Evolutionary conservation across 2,329 filamentous ascomycete species (phyloP).

Genomic region (Talaromyces amestolkiae): DNA sequence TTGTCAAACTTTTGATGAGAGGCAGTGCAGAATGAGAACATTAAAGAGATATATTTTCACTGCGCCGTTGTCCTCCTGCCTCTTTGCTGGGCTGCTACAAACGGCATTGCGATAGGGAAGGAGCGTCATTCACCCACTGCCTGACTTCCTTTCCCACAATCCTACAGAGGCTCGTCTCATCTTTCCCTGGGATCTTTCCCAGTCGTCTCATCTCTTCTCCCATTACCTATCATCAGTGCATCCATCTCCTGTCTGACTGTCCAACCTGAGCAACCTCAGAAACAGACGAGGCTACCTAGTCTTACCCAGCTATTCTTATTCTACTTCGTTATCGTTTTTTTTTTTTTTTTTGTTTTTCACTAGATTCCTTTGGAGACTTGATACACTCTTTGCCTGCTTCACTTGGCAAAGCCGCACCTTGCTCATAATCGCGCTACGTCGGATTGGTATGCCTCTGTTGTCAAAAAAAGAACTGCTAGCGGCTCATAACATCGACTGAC

Average conservation of each 20-base stretch:
- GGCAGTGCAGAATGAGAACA: neutral
- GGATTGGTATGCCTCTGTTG: neutral
- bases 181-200: neutral
- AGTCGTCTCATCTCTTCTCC: neutral
- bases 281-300: conserved; percentile 5
- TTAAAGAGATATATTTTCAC: neutral
- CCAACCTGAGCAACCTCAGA: neutral
- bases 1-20: neutral
- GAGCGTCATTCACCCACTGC: neutral
- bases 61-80: neutral
- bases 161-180: neutral
- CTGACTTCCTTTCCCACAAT: neutral
- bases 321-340: neutral
- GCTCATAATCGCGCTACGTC: neutral
- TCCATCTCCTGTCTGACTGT: neutral
- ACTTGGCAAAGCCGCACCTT: neutral
- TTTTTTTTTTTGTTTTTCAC: neutral
- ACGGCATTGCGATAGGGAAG: neutral
- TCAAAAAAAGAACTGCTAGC: neutral
- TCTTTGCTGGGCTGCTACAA: neutral
- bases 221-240: neutral
- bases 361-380: neutral
- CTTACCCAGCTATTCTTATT: conserved; percentile 16
- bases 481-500: neutral
- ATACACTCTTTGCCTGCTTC: neutral